Evolutionary conservation across 2,329 filamentous ascomycete genomes (phyloP).

Genomic region (Sporothrix pallida): DNA sequence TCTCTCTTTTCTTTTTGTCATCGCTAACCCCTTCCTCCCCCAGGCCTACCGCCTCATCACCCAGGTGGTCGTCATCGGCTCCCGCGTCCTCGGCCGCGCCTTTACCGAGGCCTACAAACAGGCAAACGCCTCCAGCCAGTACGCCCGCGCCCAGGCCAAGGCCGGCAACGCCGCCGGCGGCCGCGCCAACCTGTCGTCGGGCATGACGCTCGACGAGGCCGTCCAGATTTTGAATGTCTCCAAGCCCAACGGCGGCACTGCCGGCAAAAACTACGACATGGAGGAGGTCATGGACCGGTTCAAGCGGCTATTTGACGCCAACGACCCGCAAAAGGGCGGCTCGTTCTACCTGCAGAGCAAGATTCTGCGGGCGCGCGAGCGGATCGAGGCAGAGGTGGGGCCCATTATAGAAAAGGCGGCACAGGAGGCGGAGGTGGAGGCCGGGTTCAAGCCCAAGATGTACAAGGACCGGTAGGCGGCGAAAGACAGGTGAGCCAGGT

Average conservation of each 20-base stretch:
- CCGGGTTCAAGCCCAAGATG: conserved; percentile 93
- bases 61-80: conserved; percentile 88
- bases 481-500: too few relatives aligned
- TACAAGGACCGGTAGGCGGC: conserved; percentile 73
- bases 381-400: conserved; percentile 85
- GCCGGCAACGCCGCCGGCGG: conserved; percentile 53
- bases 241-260: conserved; percentile 72
- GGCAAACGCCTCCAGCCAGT: conserved; percentile 83
- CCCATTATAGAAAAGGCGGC: conserved; percentile 72
- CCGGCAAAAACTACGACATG: conserved; percentile 57
- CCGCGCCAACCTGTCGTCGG: conserved; percentile 58
- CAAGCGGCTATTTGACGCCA: conserved; percentile 92
- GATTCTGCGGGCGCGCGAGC: conserved; percentile 85
- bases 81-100: conserved; percentile 88
- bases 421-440: conserved; percentile 77
- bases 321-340: conserved; percentile 93
- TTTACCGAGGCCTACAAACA: conserved; percentile 96
- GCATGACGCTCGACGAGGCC: conserved; percentile 93
- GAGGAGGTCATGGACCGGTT: conserved; percentile 84
- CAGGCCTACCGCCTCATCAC: conserved; percentile 95
- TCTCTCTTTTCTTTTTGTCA: too few relatives aligned
- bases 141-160: conserved; percentile 74
- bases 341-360: conserved; percentile 99
- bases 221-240: conserved; percentile 93
- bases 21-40: not conserved